Base-by-base conservation (phyloP, 768 basidiomycete species). In the Termitomyces sp. region DNA sequence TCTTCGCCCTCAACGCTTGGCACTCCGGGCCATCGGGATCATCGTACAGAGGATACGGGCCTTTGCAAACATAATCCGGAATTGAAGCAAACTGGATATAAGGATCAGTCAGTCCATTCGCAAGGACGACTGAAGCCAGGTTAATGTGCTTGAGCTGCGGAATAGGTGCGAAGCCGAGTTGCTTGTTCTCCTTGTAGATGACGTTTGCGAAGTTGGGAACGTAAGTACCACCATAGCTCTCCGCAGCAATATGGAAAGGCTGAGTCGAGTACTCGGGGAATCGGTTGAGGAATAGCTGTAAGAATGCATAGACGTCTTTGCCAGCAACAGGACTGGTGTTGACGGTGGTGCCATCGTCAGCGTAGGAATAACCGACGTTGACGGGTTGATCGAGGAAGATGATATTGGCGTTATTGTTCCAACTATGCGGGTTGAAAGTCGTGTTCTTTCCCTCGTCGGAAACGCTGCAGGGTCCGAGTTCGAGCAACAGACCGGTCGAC, bases 351-450 rank as follows among this genome's bases (percentile, higher is more conserved):
- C 87, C 87, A 42, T 90, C 87, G 12, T 88, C 84, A 0, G 86
- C 83, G 70, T 96, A 98, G 0, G 92, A 95, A 76, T 83, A 96
- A 36, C 96, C 96, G 42, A 97, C 96, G 59, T 90, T 86, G 66
- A 96, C 84, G 20, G 96, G 96, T 69, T 94, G 82, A 70, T 87
- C 85, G 62, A 90, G 84, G 81, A 90, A 90, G 59, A 90, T 87
- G 64, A 90, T 78, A 69, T 92, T 92, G 52, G 90, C 87, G 65
- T 88, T 75, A 44, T 78, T 80, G 67, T 88, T 99, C 96, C 96
- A 99, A 65, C 89, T 89, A 79, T 91, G 71, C 7, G 85, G 82
- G 75, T 99, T 98, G 70, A 70, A 68, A 1, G 85, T 87, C 16
- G 86, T 87, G 75, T 87, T 89, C 61, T 77, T 76, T 38, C 94